Evolutionary conservation across 1,284 basidiomycete genomes (phyloP).

Genomic region (Rhodotorula glutinis): DNA sequence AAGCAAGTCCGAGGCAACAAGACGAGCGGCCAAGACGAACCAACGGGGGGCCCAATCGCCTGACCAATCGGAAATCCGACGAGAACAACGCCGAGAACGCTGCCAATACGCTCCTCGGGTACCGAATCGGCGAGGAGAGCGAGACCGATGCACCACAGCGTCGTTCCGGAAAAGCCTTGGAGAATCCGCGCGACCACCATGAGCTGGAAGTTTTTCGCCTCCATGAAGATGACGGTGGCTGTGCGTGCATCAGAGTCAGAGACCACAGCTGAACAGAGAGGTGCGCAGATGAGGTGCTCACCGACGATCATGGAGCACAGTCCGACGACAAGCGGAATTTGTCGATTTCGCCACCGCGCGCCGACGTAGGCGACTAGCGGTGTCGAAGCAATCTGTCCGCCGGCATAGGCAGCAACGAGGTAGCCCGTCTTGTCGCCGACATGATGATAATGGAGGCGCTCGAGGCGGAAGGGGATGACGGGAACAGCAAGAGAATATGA

Average conservation of each 20-base stretch:
- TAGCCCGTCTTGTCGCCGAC: constrained; percentile 40
- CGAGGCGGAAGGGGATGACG: constrained; percentile 41
- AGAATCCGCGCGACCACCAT: constrained; percentile 41
- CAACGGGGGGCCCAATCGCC: constrained; percentile 31
- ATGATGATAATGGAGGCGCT: constrained; percentile 36
- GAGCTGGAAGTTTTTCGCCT: constrained; percentile 26
- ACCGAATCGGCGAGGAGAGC: constrained; percentile 37
- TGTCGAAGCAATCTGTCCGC: constrained; percentile 35
- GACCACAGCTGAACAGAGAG: no score
- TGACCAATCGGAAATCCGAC: constrained; percentile 37
- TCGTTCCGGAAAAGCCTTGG: constrained; percentile 43
- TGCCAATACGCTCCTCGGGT: constrained; percentile 26
- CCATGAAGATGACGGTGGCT: constrained; percentile 43
- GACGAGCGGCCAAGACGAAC: neutral
- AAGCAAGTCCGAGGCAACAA: neutral
- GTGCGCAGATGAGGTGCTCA: no score
- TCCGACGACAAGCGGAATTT: constrained; percentile 33
- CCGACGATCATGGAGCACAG: constrained; percentile 40
- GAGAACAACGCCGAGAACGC: constrained; percentile 38
- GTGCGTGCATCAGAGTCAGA: neutral
- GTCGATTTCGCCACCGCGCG: constrained; percentile 27
- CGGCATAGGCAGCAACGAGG: constrained; percentile 41
- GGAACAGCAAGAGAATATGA: constrained; percentile 26
- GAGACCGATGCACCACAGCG: constrained; percentile 39
- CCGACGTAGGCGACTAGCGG: constrained; percentile 8